Evolutionary conservation across 495 filamentous ascomycete genomes (phyloP), one percentile per base, ranked within the genome.

Genomic region (Aspergillus affinis): DNA sequence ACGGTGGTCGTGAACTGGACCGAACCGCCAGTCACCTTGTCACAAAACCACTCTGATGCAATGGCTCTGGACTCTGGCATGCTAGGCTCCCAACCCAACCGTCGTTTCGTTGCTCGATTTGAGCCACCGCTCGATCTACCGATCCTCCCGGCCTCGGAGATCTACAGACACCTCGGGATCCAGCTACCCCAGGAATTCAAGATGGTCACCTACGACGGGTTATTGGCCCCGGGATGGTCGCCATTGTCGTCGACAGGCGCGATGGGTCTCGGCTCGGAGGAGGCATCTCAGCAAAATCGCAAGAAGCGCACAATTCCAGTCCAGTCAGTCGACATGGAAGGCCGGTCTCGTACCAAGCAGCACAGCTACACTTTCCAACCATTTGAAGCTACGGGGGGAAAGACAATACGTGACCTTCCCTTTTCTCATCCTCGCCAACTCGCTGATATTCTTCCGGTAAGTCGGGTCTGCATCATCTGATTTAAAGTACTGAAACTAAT

Each of bases 381-480:
- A 3, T 81, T 88, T 54, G 88, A 90, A 60, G 79, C 84, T 3
- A 86, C 89, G 17, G 88, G 84, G 52, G 89, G 89, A 4, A 80
- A 86, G 41, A 82, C 80, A 2, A 69, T 98, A 23, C 82, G 82
- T 44, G 82, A 90, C 20, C 74, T 97, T 9, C 87, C 90, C 1
- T 97, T 98, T 65, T 84, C 86, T 2, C 94, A 98, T 68, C 94
- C 94, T 2, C 84, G 87, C 53, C 92, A 97, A 66, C 75, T 98
- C 15, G 75, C 93, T 26, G 82, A 82, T 45, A 85, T 97, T 55
- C 78, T 97, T 23, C 91, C 88, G 17, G 77, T 80, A 72, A 51
- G 74, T 58, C 23, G 9, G 18, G 26, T 15, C 19, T n/a, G 19
- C 23, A 46, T 17, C 4, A 21, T 30, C 56, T 8, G 10, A 5